Conservation (phyloP, 805 yeast genomes). For the Candida ovalis region DNA sequence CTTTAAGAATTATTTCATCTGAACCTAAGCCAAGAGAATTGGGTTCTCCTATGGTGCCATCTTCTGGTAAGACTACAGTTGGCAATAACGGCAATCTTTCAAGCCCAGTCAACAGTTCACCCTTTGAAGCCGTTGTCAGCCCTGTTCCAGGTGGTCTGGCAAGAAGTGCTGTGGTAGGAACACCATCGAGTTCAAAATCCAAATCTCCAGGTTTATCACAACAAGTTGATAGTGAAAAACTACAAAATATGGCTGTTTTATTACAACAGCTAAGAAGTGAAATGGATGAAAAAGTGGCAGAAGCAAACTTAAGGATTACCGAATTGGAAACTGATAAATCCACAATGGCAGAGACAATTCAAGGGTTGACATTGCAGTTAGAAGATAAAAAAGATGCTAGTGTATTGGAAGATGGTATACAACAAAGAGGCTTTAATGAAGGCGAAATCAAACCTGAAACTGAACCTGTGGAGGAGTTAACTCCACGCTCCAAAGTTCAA, state of each 20-base stretch:
- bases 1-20: constrained; percentile 11
- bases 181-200: not conserved
- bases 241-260: constrained; percentile 23
- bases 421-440: not conserved
- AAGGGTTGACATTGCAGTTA: constrained; percentile 1
- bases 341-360: constrained; percentile 9
- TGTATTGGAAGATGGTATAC: not conserved
- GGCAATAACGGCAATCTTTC: not conserved
- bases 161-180: not conserved
- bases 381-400: constrained; percentile 4
- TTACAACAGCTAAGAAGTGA: constrained; percentile 35
- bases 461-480: constrained; percentile 5
- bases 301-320: constrained; percentile 53
- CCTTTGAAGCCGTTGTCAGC: not conserved
- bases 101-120: not conserved
- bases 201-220: not conserved
- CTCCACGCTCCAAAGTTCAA: constrained; percentile 16
- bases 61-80: not conserved
- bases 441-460: not conserved
- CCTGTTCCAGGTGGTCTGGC: not conserved
- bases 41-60: constrained; percentile 15
- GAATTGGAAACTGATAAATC: constrained; percentile 39
- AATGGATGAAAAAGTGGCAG: constrained; percentile 48
- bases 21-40: constrained; percentile 5
- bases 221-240: constrained; percentile 15